Evolutionary conservation across 1,284 basidiomycete species (phyloP).

Genomic region (Apiotrichum akiyoshidainum): DNA sequence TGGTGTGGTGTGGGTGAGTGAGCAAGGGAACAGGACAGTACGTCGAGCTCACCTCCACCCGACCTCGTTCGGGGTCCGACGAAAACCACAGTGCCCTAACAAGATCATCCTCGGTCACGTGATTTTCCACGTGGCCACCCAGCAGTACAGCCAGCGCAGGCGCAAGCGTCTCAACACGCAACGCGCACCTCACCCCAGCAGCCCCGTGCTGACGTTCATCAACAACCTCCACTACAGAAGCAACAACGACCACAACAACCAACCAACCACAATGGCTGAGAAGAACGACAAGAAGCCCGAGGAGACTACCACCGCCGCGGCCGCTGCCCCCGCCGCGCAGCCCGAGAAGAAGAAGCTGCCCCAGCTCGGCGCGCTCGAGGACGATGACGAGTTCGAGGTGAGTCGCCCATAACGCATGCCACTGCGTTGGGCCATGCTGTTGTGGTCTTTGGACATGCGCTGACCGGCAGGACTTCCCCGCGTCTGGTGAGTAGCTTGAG

Average conservation of each 20-base stretch:
- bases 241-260: neutral
- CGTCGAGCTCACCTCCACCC: neutral
- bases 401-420: constrained; percentile 15
- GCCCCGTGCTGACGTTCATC: neutral
- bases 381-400: constrained; percentile 54
- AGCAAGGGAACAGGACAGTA: neutral
- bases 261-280: constrained; percentile 13
- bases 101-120: constrained; percentile 9
- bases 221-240: constrained; percentile 5
- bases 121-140: neutral
- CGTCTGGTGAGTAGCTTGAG: neutral
- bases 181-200: neutral
- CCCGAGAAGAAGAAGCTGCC: constrained; percentile 45
- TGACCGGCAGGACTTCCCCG: constrained; percentile 7
- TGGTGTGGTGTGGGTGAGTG: neutral
- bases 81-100: neutral
- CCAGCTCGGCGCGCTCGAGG: constrained; percentile 51
- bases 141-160: neutral
- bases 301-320: constrained; percentile 9
- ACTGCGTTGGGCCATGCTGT: neutral
- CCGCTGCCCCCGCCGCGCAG: constrained; percentile 3
- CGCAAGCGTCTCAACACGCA: neutral
- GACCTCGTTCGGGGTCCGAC: neutral
- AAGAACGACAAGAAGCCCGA: constrained; percentile 18
- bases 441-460: neutral